phyloP scores from a whole-genome alignment of 2,329 filamentous ascomycete genomes.

The Diaporthe citri region DNA sequence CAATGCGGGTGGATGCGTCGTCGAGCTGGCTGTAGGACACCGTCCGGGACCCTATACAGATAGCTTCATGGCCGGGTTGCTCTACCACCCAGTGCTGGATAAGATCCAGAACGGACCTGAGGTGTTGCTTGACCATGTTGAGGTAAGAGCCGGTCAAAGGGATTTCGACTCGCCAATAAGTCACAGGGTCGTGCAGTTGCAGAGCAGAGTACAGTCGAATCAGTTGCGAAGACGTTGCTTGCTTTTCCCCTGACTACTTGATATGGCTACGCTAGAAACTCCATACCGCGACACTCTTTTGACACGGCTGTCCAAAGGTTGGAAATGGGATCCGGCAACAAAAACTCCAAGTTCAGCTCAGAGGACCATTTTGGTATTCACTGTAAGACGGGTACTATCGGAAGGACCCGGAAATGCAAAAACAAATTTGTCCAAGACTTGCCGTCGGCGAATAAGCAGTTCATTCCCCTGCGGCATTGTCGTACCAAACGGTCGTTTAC shows the following conservation, averaged over 20 bases:
- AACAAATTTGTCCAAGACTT: neutral
- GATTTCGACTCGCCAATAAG: neutral
- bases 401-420: neutral
- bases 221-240: neutral
- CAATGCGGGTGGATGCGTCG: neutral
- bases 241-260: neutral
- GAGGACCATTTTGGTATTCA: neutral
- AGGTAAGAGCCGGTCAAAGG: neutral
- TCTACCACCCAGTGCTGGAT: neutral
- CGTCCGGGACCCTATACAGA: neutral
- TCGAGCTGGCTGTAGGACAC: neutral
- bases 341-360: neutral
- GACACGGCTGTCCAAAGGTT: neutral
- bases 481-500: neutral
- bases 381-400: neutral
- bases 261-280: neutral
- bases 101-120: neutral
- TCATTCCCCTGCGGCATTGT: neutral
- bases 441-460: neutral
- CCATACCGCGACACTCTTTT: neutral
- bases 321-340: neutral
- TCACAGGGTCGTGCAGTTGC: neutral
- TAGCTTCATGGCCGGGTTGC: neutral
- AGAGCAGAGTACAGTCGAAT: neutral
- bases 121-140: neutral